phyloP scores from a whole-genome alignment of 768 basidiomycete species.

The Rhizopogon roseolus region DNA sequence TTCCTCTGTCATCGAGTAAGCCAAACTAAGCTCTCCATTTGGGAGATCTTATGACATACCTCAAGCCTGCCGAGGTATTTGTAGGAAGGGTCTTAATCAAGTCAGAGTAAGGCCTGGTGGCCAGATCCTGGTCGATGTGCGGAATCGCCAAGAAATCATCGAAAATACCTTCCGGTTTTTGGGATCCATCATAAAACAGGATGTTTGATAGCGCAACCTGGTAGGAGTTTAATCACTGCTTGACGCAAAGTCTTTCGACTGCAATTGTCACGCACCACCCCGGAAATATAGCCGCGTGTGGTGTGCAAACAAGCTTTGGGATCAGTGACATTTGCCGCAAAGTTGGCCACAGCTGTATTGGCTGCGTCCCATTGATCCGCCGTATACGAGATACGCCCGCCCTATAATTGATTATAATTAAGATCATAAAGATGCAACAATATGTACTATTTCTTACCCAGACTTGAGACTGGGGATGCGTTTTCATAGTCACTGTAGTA shows the following conservation, averaged over 20 bases:
- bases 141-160: background rate
- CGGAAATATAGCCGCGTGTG: constrained; percentile 32
- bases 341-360: constrained; percentile 15
- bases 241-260: too few relatives aligned
- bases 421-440: background rate
- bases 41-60: background rate
- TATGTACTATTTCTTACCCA: constrained; percentile 45
- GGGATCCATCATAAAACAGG: constrained; percentile 55
- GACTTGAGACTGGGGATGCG: constrained; percentile 50
- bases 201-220: constrained; percentile 23
- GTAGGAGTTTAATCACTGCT: background rate
- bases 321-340: constrained; percentile 13
- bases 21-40: background rate
- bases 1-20: background rate
- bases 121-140: background rate
- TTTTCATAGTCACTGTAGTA: constrained; percentile 50
- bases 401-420: constrained; percentile 28
- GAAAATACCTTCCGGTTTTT: constrained; percentile 2
- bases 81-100: background rate
- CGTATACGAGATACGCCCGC: constrained; percentile 38
- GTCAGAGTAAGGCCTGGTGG: background rate
- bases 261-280: constrained; percentile 16
- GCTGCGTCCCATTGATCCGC: constrained; percentile 6
- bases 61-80: background rate
- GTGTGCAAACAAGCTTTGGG: constrained; percentile 34